Evolutionary conservation across 2,329 filamentous ascomycete species (phyloP).

Genomic region (Sclerotiophoma versabilis): DNA sequence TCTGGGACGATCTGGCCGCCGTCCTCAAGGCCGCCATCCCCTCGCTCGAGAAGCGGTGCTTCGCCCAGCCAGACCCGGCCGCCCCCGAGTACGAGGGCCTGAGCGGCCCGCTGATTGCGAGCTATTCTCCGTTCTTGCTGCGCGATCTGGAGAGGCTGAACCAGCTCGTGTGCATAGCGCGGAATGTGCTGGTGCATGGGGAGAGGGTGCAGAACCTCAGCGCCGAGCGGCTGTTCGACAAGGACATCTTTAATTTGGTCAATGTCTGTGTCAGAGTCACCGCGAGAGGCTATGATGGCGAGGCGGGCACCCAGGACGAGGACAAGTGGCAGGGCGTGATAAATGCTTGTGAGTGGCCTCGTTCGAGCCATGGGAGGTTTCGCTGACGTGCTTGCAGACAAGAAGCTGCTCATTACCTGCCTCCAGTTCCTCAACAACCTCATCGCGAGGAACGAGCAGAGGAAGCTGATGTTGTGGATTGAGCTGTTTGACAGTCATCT

Average conservation of each 20-base stretch:
- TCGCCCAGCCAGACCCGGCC: conserved; percentile 65
- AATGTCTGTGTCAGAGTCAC: conserved; percentile 71
- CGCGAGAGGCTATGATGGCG: conserved; percentile 69
- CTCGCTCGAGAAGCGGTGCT: conserved; percentile 67
- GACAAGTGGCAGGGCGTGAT: conserved; percentile 71
- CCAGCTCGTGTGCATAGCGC: conserved; percentile 66
- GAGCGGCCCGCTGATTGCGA: conserved; percentile 67
- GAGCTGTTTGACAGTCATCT: conserved; percentile 67
- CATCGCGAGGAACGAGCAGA: conserved; percentile 69
- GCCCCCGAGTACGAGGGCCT: conserved; percentile 64
- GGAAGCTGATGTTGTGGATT: conserved; percentile 70
- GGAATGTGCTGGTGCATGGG: conserved; percentile 68
- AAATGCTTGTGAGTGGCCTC: conserved; percentile 56
- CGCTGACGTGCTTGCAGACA: conserved; percentile 50
- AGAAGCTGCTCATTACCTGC: conserved; percentile 69
- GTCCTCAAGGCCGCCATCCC: conserved; percentile 67
- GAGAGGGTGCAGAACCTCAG: conserved; percentile 69
- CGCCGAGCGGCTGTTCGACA: conserved; percentile 65
- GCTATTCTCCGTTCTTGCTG: conserved; percentile 64
- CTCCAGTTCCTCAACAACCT: conserved; percentile 73
- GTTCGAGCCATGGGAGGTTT: too few species aligned
- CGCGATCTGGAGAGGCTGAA: conserved; percentile 70
- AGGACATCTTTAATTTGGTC: conserved; percentile 66
- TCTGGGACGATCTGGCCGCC: conserved; percentile 67
- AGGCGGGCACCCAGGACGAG: conserved; percentile 67